Conservation (phyloP, 495 filamentous ascomycete species). For the Copromyces sp. region DNA sequence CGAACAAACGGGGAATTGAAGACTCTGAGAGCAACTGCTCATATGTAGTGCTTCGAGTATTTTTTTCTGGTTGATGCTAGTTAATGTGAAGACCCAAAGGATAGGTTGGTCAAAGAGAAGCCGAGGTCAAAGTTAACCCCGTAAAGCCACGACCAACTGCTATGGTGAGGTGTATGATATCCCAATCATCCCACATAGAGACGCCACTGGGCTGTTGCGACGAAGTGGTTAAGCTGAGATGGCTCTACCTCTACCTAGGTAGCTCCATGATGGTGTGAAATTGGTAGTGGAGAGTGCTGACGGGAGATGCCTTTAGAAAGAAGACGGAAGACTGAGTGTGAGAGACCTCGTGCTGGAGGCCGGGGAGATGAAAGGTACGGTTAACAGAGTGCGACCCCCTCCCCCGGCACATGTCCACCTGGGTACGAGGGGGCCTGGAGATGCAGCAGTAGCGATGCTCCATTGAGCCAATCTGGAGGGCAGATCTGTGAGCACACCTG, state of each 20-base stretch:
- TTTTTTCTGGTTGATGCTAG: not conserved
- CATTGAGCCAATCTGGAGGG: not conserved
- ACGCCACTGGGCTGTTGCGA: not conserved
- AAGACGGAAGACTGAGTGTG: no score
- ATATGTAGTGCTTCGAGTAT: not conserved
- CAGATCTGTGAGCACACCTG: not conserved
- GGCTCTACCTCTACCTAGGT: not conserved
- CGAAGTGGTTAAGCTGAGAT: not conserved
- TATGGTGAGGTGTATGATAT: not conserved
- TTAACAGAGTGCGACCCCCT: not conserved
- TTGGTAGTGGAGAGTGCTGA: not conserved
- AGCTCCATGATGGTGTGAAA: not conserved
- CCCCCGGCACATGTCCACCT: not conserved
- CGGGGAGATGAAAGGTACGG: not conserved
- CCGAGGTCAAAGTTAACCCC: not conserved
- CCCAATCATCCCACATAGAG: not conserved
- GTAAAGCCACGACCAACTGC: not conserved
- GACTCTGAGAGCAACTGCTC: not conserved
- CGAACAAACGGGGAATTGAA: not conserved
- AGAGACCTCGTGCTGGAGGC: no score
- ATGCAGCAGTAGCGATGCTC: not conserved
- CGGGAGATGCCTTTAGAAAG: no score
- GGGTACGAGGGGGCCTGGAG: not conserved
- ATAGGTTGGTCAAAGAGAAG: not conserved
- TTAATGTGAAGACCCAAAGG: not conserved